Percentiles rank a stretch among this genome's conserved stretches.
phyloP scores from a whole-genome alignment of 2,329 filamentous ascomycete genomes.

The Stagonosporopsis chrysanthemi region DNA sequence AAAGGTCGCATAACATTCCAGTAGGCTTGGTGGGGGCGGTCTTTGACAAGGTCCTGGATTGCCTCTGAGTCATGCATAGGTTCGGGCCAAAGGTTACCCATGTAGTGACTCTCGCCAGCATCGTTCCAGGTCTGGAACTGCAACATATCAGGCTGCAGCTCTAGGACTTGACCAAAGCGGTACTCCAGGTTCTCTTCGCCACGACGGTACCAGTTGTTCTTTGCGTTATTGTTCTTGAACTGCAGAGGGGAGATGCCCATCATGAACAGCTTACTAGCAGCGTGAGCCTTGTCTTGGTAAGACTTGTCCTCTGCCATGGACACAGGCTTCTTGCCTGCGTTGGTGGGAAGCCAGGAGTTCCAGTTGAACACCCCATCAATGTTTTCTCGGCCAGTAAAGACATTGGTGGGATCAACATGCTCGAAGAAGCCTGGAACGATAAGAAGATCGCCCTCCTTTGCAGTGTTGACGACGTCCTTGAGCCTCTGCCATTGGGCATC shows the following conservation, averaged over 20 bases:
- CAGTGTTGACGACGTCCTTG: conserved; percentile 24
- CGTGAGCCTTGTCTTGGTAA: not conserved
- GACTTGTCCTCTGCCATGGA: not conserved
- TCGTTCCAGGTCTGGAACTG: conserved; percentile 55
- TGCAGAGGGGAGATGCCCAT: conserved; percentile 46
- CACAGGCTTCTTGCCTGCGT: not conserved
- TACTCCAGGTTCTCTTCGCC: conserved; percentile 50
- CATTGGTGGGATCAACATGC: conserved; percentile 19
- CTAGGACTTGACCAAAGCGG: conserved; percentile 38
- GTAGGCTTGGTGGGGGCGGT: conserved; percentile 49
- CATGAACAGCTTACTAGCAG: conserved; percentile 45
- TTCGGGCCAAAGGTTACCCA: conserved; percentile 45
- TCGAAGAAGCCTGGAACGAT: conserved; percentile 29
- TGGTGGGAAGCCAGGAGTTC: conserved; percentile 45
- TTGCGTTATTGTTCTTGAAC: conserved; percentile 47
- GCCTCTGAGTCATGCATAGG: conserved; percentile 26
- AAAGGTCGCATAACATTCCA: conserved; percentile 47
- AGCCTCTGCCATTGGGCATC: conserved; percentile 33
- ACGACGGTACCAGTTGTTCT: conserved; percentile 48
- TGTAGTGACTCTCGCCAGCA: conserved; percentile 51
- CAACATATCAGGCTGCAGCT: conserved; percentile 48
- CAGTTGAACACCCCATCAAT: conserved; percentile 51
- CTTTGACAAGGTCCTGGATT: conserved; percentile 39
- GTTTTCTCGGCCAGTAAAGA: conserved; percentile 34
- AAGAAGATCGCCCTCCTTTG: conserved; percentile 32